Evolutionary conservation across 176 grass and related monocot species (phyloP).

Genomic region (Bonia amplexicaulis): DNA sequence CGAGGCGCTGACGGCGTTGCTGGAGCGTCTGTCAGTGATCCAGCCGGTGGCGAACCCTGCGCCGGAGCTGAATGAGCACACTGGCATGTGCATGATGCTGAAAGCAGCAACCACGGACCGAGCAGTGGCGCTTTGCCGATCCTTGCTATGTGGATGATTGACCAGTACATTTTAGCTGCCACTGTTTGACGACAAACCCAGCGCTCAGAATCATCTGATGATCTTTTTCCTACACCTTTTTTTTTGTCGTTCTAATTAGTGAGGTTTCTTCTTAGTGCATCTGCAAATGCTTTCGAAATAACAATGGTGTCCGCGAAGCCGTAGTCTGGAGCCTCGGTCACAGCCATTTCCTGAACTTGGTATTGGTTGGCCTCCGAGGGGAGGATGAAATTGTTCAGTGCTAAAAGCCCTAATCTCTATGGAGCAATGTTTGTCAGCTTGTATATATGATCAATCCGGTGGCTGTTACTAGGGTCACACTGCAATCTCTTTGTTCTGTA

Average conservation of each 20-base stretch:
- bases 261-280: not conserved
- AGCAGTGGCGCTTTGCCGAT: constrained; percentile 60
- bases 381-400: not conserved
- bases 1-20: constrained; percentile 64
- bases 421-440: not conserved
- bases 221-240: not conserved
- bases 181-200: not conserved
- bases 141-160: not conserved
- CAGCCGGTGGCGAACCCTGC: not conserved
- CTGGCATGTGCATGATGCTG: constrained; percentile 41
- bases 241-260: not conserved
- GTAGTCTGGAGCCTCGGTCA: not conserved
- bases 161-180: not conserved
- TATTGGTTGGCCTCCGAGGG: not conserved
- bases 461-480: not conserved
- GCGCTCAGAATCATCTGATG: not conserved
- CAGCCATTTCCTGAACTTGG: not conserved
- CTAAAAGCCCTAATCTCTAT: not conserved
- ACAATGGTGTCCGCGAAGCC: not conserved
- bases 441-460: constrained; percentile 1
- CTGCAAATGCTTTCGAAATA: not conserved
- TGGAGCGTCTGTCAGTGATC: constrained; percentile 2
- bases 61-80: not conserved
- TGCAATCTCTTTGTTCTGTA: not conserved
- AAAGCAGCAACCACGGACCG: constrained; percentile 36